phyloP scores from a whole-genome alignment of 805 yeast species.

The Sugiyamaella mastotermitis region DNA sequence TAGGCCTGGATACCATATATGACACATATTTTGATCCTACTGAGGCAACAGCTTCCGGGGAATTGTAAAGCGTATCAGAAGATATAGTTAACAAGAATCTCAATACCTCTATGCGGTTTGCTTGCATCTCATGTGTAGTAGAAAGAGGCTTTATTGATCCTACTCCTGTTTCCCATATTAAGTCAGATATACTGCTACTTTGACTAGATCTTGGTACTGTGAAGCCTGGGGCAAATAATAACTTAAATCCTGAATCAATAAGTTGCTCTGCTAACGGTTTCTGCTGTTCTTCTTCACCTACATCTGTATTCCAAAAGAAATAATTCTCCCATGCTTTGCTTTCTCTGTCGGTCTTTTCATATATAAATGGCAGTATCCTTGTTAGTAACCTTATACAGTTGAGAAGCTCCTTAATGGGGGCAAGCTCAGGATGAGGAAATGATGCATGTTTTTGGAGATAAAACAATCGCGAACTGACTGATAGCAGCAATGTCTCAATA shows the following conservation, averaged over 20 bases:
- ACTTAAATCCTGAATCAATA: constrained; percentile 34
- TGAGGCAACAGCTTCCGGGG: constrained; percentile 37
- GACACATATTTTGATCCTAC: constrained; percentile 60
- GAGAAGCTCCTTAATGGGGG: constrained; percentile 37
- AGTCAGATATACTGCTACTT: constrained; percentile 30
- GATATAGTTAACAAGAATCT: constrained; percentile 54
- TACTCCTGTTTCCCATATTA: constrained; percentile 80
- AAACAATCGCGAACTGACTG: constrained; percentile 32
- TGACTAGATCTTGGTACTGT: constrained; percentile 35
- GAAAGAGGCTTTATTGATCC: constrained; percentile 37
- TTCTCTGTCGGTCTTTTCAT: constrained; percentile 39
- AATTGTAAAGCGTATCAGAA: constrained; percentile 54
- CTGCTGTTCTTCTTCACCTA: constrained; percentile 7
- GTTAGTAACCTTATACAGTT: constrained; percentile 63
- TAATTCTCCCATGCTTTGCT: constrained; percentile 31
- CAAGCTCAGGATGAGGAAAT: constrained; percentile 23
- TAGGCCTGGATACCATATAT: constrained; percentile 45
- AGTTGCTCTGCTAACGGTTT: constrained; percentile 33
- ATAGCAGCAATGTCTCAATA: constrained; percentile 47
- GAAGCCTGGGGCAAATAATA: constrained; percentile 54
- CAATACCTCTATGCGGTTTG: constrained; percentile 63
- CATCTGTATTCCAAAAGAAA: constrained; percentile 40
- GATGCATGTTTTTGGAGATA: constrained; percentile 24
- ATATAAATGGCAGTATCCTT: constrained; percentile 58
- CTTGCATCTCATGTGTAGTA: constrained; percentile 42